Evolutionary conservation across 2,329 filamentous ascomycete species (phyloP).

Genomic region (Pezicula rhizophila): DNA sequence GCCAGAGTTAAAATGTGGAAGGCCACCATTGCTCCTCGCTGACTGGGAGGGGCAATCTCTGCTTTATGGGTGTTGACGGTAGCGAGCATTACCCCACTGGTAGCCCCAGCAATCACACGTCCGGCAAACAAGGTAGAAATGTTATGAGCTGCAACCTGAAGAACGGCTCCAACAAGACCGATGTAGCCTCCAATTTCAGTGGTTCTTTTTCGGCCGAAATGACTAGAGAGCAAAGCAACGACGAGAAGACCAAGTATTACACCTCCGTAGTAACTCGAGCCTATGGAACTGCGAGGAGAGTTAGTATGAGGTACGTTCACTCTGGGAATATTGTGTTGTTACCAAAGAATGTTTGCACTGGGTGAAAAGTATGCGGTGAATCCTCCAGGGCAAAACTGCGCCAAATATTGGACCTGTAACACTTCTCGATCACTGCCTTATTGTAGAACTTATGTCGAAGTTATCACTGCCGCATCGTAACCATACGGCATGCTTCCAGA

Average conservation of each 20-base stretch:
- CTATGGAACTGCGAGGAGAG: slow-evolving; percentile 32
- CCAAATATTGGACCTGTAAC: background rate
- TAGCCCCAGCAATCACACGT: background rate
- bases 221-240: slow-evolving; percentile 38
- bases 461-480: slow-evolving; percentile 8
- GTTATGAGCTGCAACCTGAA: slow-evolving; percentile 31
- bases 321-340: background rate
- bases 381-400: background rate
- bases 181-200: slow-evolving; percentile 47
- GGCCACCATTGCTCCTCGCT: background rate
- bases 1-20: background rate
- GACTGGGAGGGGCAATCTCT: background rate
- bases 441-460: slow-evolving; percentile 2
- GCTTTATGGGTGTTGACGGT: background rate
- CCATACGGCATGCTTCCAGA: slow-evolving; percentile 19
- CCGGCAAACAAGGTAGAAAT: background rate
- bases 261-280: slow-evolving; percentile 37
- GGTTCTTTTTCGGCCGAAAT: slow-evolving; percentile 47
- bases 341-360: background rate
- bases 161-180: slow-evolving; percentile 47
- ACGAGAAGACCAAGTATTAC: slow-evolving; percentile 43
- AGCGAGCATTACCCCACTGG: background rate
- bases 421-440: slow-evolving; percentile 19
- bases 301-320: slow-evolving; percentile 15
- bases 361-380: background rate